Percentiles rank a stretch among this genome's conserved stretches.
phyloP scores from a whole-genome alignment of 371 early-diverging fungal genomes.

The Ordospora colligata region DNA sequence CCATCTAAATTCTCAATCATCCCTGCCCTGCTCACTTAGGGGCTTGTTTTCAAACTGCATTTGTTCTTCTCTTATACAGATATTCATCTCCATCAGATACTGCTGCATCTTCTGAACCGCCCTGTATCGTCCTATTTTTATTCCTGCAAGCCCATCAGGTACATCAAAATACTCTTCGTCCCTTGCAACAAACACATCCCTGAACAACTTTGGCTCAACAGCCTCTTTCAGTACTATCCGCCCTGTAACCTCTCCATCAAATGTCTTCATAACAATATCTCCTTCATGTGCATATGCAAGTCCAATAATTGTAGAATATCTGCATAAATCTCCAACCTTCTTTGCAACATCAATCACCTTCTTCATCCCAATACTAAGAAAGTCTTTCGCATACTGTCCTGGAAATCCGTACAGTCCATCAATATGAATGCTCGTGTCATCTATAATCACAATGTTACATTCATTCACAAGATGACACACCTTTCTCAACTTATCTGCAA shows the following conservation, averaged over 20 bases:
- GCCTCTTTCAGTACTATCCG: neutral
- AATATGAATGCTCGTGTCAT: constrained; percentile 35
- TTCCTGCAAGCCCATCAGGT: neutral
- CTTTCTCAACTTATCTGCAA: constrained; percentile 17
- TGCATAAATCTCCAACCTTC: constrained; percentile 21
- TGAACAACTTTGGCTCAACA: neutral
- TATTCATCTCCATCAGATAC: neutral
- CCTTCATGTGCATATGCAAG: neutral
- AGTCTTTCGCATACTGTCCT: constrained; percentile 45
- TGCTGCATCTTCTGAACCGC: neutral
- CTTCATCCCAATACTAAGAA: constrained; percentile 33
- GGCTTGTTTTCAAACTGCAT: constrained; percentile 4
- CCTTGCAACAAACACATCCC: neutral
- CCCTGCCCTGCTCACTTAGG: neutral
- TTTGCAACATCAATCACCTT: constrained; percentile 26
- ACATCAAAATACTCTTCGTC: neutral
- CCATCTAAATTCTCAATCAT: constrained; percentile 2
- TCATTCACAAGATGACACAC: constrained; percentile 2
- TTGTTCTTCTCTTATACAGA: neutral
- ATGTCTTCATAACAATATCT: neutral
- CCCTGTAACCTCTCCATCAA: constrained; percentile 17
- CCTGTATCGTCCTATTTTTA: neutral
- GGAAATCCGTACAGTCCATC: constrained; percentile 43
- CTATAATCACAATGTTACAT: constrained; percentile 14
- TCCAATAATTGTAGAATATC: neutral